Evolutionary conservation across 2,329 filamentous ascomycete genomes (phyloP), one percentile per base, ranked within the genome.

Genomic region (Sporothrix inflata): DNA sequence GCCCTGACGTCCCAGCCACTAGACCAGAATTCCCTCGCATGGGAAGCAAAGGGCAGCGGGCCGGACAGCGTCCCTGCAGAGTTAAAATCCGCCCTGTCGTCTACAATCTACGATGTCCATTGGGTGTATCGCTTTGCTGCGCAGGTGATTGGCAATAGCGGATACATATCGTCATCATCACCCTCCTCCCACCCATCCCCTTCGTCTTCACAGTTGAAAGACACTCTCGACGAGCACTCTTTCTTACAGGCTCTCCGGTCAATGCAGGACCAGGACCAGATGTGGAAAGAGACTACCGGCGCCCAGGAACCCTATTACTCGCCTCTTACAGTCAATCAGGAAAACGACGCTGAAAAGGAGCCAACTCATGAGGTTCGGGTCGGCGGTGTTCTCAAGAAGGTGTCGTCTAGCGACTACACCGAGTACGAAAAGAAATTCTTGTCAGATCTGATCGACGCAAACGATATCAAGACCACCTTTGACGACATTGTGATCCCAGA

Each of bases 391-490:
- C 57, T 70, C 30, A 71, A 70, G 9, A 71, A 66, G 60, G 24
- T 65, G 19, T 53, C 63, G 61, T n/a, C 65, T 12, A 21, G 38
- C 66, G 73, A 82, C 57, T 77, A 75, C 76, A 94, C 92, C 72
- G 86, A 90, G 69, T 90, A 97, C 75, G 96, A 98, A 80, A 93
- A 93, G 80, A 91, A 91, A 76, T 86, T 99, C 8, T 84, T 97
- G 61, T 87, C 89, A 3, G 94, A 95, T 11, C 91, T 98, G 3
- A 90, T 97, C 47, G 90, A 97, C 78, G 89, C 93, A 7, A 86
- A 90, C 63, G 92, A 92, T 77, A 93, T 99, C 75, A 90, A 90
- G 74, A 97, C 93, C 0, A 97, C 93, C 0, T 99, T 98, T 79
- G 86, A 88, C 30, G 92, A 97, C 79, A 92, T 99, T 24, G 93